Evolutionary conservation across 352 stramenopile species (phyloP).

Genomic region (Globisporangium takayamanum): DNA sequence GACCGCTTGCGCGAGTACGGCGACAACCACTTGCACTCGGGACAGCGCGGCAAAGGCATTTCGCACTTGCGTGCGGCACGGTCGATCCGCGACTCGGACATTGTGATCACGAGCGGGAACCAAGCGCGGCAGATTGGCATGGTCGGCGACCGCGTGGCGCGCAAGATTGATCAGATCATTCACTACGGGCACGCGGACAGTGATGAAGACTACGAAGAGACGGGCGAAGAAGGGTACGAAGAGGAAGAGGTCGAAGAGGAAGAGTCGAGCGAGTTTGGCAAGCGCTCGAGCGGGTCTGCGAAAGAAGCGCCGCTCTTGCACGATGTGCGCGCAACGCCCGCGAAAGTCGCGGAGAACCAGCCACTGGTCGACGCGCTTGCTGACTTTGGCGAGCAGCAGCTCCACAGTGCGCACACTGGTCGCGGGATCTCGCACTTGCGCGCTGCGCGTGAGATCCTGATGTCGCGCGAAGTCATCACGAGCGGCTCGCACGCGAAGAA

Average conservation of each 20-base stretch:
- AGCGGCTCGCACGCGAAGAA: slow-evolving; percentile 44
- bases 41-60: slow-evolving; percentile 60
- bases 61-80: slow-evolving; percentile 64
- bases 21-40: slow-evolving; percentile 60
- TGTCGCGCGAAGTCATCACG: slow-evolving; percentile 39
- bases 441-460: slow-evolving; percentile 43
- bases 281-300: slow-evolving; percentile 12
- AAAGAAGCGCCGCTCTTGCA: slow-evolving; percentile 35
- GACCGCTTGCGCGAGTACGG: slow-evolving; percentile 63
- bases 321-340: slow-evolving; percentile 36
- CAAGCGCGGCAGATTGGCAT: slow-evolving; percentile 56
- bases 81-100: slow-evolving; percentile 49
- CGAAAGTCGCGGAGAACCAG: slow-evolving; percentile 49
- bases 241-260: slow-evolving; percentile 10
- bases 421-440: slow-evolving; percentile 60
- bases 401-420: slow-evolving; percentile 42
- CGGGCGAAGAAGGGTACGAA: slow-evolving; percentile 34
- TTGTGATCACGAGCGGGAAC: slow-evolving; percentile 36
- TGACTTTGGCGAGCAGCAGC: slow-evolving; percentile 47
- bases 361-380: slow-evolving; percentile 52
- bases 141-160: slow-evolving; percentile 44
- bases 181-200: slow-evolving; percentile 60
- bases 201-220: slow-evolving; percentile 54
- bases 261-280: slow-evolving; percentile 11
- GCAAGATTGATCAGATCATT: slow-evolving; percentile 77